phyloP scores from a whole-genome alignment of 306 rosid species.

The Cajanus cajan region DNA sequence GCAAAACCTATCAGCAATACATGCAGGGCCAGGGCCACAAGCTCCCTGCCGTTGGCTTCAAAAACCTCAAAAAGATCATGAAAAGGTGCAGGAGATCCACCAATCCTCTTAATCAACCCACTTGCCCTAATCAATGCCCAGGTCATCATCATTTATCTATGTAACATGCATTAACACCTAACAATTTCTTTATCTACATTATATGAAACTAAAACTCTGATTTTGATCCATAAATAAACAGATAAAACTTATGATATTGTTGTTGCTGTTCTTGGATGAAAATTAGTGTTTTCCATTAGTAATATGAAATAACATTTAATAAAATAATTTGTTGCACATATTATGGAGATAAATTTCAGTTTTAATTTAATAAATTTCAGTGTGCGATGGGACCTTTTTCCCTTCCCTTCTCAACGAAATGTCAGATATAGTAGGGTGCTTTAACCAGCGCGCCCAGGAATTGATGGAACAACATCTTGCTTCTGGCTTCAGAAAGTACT shows the following conservation, averaged over 20 bases:
- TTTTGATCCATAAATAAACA: too few relatives aligned
- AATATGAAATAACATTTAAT: too few relatives aligned
- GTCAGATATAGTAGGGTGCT: slow-evolving; percentile 80
- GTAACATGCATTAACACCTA: too few relatives aligned
- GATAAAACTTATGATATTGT: too few relatives aligned
- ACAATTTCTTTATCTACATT: too few relatives aligned
- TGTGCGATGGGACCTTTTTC: slow-evolving; percentile 90
- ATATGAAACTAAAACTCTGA: too few relatives aligned
- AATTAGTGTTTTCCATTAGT: too few relatives aligned
- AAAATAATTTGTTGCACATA: too few relatives aligned
- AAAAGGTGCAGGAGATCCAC: slow-evolving; percentile 59
- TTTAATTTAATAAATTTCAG: too few relatives aligned
- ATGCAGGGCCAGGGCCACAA: slow-evolving; percentile 62
- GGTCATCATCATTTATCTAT: slow-evolving; percentile 33
- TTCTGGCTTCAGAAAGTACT: slow-evolving; percentile 76
- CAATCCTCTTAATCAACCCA: background rate
- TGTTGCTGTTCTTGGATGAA: too few relatives aligned
- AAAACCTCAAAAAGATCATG: slow-evolving; percentile 79
- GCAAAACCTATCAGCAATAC: slow-evolving; percentile 76
- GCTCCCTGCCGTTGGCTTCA: slow-evolving; percentile 75
- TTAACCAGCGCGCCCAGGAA: slow-evolving; percentile 73
- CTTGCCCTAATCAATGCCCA: slow-evolving; percentile 67
- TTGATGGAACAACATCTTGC: slow-evolving; percentile 73
- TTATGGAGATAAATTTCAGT: too few relatives aligned
- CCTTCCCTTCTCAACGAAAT: slow-evolving; percentile 84